A percentile compares a stretch with the other conserved stretches of the same genome.
Conservation (phyloP, 2,329 filamentous ascomycete species). For the Pseudogymnoascus sp. region DNA sequence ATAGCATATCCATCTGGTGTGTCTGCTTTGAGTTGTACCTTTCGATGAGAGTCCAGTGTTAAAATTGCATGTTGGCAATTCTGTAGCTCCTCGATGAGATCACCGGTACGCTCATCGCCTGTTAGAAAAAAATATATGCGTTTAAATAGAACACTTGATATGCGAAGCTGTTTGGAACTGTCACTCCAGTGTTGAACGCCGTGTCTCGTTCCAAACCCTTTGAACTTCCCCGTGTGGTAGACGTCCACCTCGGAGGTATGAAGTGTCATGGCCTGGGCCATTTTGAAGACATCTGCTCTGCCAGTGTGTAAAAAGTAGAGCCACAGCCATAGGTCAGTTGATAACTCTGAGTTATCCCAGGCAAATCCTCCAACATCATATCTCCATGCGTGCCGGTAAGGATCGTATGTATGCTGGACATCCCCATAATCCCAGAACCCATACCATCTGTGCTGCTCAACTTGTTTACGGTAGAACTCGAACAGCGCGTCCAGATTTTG, state of each 20-base stretch:
- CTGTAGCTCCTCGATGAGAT: slow-evolving; percentile 40
- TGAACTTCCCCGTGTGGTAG: slow-evolving; percentile 50
- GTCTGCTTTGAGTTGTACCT: neutral
- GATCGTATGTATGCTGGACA: slow-evolving; percentile 54
- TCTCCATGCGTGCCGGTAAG: slow-evolving; percentile 50
- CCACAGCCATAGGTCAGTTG: slow-evolving; percentile 56
- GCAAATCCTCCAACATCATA: slow-evolving; percentile 57
- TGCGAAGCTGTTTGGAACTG: slow-evolving; percentile 53
- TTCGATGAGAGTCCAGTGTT: slow-evolving; percentile 9
- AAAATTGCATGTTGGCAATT: neutral
- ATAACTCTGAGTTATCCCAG: slow-evolving; percentile 58
- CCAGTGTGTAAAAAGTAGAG: slow-evolving; percentile 53
- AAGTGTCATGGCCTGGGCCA: slow-evolving; percentile 49
- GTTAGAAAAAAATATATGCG: slow-evolving; percentile 27
- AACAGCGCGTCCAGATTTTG: slow-evolving; percentile 47
- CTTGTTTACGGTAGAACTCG: slow-evolving; percentile 46
- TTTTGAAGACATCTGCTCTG: slow-evolving; percentile 46
- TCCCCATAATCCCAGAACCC: slow-evolving; percentile 57
- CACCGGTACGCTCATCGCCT: slow-evolving; percentile 39
- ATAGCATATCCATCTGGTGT: slow-evolving; percentile 1
- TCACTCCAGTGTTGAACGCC: slow-evolving; percentile 55
- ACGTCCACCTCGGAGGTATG: slow-evolving; percentile 55
- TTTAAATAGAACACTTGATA: slow-evolving; percentile 46
- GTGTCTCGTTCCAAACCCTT: slow-evolving; percentile 53
- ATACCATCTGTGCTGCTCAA: slow-evolving; percentile 52